phyloP scores from a whole-genome alignment of 2,329 filamentous ascomycete genomes.

The Arthroderma sp. region DNA sequence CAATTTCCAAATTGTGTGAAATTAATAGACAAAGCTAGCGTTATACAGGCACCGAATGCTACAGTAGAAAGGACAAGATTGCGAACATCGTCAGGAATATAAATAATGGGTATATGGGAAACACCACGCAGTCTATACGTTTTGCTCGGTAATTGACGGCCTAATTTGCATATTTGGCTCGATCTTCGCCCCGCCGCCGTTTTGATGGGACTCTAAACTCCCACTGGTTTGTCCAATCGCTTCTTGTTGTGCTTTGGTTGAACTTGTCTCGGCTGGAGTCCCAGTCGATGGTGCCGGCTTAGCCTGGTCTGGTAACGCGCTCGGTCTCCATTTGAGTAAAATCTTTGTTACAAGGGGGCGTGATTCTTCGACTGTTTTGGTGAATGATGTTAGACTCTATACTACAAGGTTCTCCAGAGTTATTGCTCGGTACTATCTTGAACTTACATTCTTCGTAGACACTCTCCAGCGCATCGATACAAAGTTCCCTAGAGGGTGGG shows the following conservation, averaged over 20 bases:
- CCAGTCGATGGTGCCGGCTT: neutral
- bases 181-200: too few relatives aligned
- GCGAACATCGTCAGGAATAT: too few relatives aligned
- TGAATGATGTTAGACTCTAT: constrained; percentile 4
- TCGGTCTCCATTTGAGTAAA: constrained; percentile 42
- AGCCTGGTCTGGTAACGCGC: constrained; percentile 15
- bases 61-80: too few relatives aligned
- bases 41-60: too few relatives aligned
- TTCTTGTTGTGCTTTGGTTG: neutral
- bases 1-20: too few relatives aligned
- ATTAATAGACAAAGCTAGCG: too few relatives aligned
- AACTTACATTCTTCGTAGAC: constrained; percentile 43
- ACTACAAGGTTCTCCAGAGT: neutral
- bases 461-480: constrained; percentile 45
- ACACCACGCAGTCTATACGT: too few relatives aligned
- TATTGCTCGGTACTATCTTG: neutral
- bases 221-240: neutral
- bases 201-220: too few relatives aligned
- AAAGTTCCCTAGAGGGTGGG: constrained; percentile 45
- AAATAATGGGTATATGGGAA: too few relatives aligned
- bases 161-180: too few relatives aligned
- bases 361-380: constrained; percentile 30
- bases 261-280: constrained; percentile 1
- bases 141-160: too few relatives aligned
- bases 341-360: constrained; percentile 39